A percentile compares a stretch with the other conserved stretches of the same genome.
phyloP scores from a whole-genome alignment of 2,329 filamentous ascomycete species.

The Talaromyces sp. region DNA sequence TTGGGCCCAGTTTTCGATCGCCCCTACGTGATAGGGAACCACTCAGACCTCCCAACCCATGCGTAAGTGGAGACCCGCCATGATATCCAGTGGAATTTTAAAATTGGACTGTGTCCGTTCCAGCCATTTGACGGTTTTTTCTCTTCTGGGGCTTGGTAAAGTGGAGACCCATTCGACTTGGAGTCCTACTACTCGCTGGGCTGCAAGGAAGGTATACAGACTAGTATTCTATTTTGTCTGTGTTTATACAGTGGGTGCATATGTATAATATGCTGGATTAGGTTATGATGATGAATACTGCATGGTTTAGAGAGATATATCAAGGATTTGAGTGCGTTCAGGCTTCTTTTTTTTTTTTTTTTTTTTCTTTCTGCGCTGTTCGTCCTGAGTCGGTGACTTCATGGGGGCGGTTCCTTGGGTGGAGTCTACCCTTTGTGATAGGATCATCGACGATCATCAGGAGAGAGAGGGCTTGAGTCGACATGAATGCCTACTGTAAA shows the following conservation, averaged over 20 bases:
- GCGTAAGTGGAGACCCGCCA: neutral
- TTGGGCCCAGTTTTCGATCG: conserved; percentile 8
- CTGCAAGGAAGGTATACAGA: too few relatives aligned
- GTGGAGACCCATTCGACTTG: too few relatives aligned
- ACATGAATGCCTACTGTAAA: neutral
- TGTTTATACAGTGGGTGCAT: too few relatives aligned
- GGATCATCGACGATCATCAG: neutral
- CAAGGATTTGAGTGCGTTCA: too few relatives aligned
- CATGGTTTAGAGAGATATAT: too few relatives aligned
- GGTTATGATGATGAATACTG: too few relatives aligned
- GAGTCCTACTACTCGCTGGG: too few relatives aligned
- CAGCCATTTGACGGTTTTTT: neutral
- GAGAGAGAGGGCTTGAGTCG: neutral
- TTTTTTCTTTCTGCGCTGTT: neutral
- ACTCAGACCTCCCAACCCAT: neutral
- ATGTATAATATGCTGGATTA: too few relatives aligned
- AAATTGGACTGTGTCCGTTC: neutral
- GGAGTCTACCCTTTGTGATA: neutral
- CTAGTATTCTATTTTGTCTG: too few relatives aligned
- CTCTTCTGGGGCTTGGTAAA: too few relatives aligned
- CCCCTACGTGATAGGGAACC: neutral
- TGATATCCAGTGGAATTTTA: too few relatives aligned
- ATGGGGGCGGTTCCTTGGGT: neutral
- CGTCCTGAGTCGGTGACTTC: neutral
- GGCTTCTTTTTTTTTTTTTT: neutral